Base-by-base conservation (phyloP, 768 basidiomycete species). In the Amanita brunnescens region DNA sequence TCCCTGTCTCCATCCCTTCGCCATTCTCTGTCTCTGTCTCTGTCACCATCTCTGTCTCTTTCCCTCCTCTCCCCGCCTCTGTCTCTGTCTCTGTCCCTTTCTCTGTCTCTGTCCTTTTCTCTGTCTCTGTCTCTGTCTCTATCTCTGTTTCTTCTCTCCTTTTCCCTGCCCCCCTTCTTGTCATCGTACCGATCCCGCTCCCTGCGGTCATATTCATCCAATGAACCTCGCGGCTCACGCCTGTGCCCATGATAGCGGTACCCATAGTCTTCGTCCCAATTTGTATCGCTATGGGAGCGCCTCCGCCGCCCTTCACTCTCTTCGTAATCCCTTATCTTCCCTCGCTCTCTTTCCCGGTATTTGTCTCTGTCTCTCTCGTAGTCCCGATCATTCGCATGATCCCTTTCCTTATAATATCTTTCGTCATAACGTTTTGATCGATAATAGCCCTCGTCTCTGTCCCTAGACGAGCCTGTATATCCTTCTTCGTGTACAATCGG, bases 11-110 rank as follows among this genome's bases (percentile, higher is more conserved):
- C 18, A 2, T 39, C 38, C 10, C 18, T 39, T 39, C 10, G 10
- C 6, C 38, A 3, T 20, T 41, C 42, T 30, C 29, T 44, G 8
- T 29, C 42, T 2, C 42, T 7, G 9, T 61, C 67, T 24, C 52
- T 56, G 16, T 63, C 62, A 47, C 51, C 64, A 20, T 59, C 63
- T 38, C 59, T 16, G 58, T 38, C 64, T 64, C 39, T 34, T 57
- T 44, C n/a, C n/a, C n/a, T n/a, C n/a, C n/a, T n/a, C n/a, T n/a
- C n/a, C n/a, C n/a, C n/a, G n/a, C n/a, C n/a, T 8, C 42, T n/a
- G 3, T 42, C 24, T 5, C 12, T 26, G 2, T 42, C 41, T 24
- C 47, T 63, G 49, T 30, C 57, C 32, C 30, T 64, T 61, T 39
- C 52, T 30, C 38, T 43, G 18, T 51, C 38, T 12, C 16, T 37